Evolutionary conservation across 805 yeast species (phyloP), one percentile per base, ranked within the genome.

Genomic region (Myxozyma melibiosi): DNA sequence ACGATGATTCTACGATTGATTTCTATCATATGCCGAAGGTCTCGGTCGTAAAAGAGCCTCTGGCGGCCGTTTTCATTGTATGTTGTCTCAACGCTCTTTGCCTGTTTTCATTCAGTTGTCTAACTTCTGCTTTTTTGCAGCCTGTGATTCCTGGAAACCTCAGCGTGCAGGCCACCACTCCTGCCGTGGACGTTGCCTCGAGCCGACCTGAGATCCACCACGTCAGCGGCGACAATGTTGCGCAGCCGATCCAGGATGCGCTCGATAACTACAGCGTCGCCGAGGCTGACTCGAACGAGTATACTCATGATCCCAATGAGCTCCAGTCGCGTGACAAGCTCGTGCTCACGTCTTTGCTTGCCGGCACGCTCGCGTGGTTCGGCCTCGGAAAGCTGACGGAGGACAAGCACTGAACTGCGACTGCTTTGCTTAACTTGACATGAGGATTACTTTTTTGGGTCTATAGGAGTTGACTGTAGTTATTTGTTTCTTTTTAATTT

Each of bases 301-400:
- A 50, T 39, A 34, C 61, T 16, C 34, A 38, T 9, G 51, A 51
- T n/a, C 35, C 41, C 18, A 51, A 46, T 14, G 56, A 63, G 31
- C 27, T 72, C 38, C 58, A 66, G 11, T 37, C 65, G 6, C 64
- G 67, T 18, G 77, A 74, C 57, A 71, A 70, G 66, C 47, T 67
- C 14, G 61, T 71, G 50, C 62, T 74, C 25, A 58, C 66, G 8
- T 68, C 68, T 1, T 58, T 74, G 35, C 66, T 66, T 1, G 74
- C 67, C 3, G 69, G 63, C 9, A 67, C 74, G 8, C 68, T 69
- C 0, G 72, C 68, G 7, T 73, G 77, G 76, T 72, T 75, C 74
- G 58, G 63, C 8, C 48, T 71, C 18, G 68, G 72, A 72, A 31
- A 27, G 24, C 18, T 52, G 24, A 44, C 34, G 40, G 22, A 48